These are phyloP conservation scores for Clitopilus passeckerianus DNA, from an alignment of 768 basidiomycete species.

Conservation along the genomic window DNA sequence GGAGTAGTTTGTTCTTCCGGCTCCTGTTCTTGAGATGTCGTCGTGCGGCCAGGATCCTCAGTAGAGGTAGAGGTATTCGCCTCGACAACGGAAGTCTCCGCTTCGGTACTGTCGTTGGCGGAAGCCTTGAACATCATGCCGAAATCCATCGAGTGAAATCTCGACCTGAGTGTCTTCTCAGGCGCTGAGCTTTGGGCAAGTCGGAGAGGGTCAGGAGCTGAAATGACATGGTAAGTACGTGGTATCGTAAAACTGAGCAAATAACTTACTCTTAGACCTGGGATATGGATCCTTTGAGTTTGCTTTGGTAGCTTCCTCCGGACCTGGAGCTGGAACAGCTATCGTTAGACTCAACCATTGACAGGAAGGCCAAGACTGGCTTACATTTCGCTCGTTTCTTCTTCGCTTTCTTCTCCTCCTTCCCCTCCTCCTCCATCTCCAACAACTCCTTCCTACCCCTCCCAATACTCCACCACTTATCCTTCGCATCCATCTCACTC, in stretches of 20 bases:
- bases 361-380: conserved; percentile 7
- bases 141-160: conserved; percentile 63
- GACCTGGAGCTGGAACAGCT: conserved; percentile 29
- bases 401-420: conserved; percentile 31
- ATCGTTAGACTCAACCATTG: background rate
- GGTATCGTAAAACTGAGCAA: background rate
- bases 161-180: conserved; percentile 10
- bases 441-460: conserved; percentile 71
- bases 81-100: conserved; percentile 20
- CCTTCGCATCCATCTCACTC: conserved; percentile 22
- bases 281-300: conserved; percentile 17
- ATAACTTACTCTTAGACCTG: conserved; percentile 34
- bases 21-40: background rate
- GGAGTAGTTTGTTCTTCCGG: background rate
- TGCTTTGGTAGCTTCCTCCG: conserved; percentile 7
- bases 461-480: conserved; percentile 83
- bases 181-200: conserved; percentile 28
- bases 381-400: conserved; percentile 38
- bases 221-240: background rate
- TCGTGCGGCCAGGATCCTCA: conserved; percentile 8
- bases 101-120: conserved; percentile 23
- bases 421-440: conserved; percentile 45
- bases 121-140: conserved; percentile 28
- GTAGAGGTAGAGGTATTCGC: conserved; percentile 32
- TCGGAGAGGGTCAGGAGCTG: conserved; percentile 45